Evolutionary conservation across 1,284 basidiomycete genomes (phyloP).

Genomic region (Boletus sp.): DNA sequence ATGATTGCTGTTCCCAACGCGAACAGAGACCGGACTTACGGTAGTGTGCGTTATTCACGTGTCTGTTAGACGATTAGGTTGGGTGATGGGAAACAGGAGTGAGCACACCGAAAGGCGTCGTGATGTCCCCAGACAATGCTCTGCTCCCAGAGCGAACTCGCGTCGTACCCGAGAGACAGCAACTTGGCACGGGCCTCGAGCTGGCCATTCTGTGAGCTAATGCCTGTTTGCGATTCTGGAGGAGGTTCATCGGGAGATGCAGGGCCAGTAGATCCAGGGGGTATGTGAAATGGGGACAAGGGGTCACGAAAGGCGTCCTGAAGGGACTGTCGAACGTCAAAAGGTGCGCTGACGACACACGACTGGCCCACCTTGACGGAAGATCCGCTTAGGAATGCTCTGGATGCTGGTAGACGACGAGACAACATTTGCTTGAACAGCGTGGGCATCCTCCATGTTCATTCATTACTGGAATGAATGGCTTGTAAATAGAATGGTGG

Average conservation of each 20-base stretch:
- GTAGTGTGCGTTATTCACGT: conserved; percentile 78
- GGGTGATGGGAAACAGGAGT: background rate
- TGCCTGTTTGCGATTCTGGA: background rate
- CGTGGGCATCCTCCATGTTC: no score
- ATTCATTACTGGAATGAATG: no score
- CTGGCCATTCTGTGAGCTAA: conserved; percentile 1
- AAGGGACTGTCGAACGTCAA: conserved; percentile 45
- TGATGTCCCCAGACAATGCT: conserved; percentile 75
- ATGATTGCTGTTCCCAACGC: background rate
- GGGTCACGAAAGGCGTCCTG: conserved; percentile 67
- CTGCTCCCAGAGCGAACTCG: conserved; percentile 71
- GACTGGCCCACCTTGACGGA: conserved; percentile 31
- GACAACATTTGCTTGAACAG: no score
- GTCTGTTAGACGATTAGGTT: conserved; percentile 45
- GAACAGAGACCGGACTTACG: conserved; percentile 41
- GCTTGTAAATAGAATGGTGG: no score
- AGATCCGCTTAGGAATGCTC: conserved; percentile 28
- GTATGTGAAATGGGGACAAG: conserved; percentile 64
- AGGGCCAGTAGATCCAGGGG: conserved; percentile 63
- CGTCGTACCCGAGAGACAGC: conserved; percentile 56
- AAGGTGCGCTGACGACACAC: background rate
- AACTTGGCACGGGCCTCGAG: conserved; percentile 48
- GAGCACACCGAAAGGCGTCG: conserved; percentile 69
- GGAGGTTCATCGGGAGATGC: conserved; percentile 53
- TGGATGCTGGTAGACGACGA: conserved; percentile 9